Base-by-base conservation (phyloP, 495 filamentous ascomycete species). In the Coniosporium apollinis region DNA sequence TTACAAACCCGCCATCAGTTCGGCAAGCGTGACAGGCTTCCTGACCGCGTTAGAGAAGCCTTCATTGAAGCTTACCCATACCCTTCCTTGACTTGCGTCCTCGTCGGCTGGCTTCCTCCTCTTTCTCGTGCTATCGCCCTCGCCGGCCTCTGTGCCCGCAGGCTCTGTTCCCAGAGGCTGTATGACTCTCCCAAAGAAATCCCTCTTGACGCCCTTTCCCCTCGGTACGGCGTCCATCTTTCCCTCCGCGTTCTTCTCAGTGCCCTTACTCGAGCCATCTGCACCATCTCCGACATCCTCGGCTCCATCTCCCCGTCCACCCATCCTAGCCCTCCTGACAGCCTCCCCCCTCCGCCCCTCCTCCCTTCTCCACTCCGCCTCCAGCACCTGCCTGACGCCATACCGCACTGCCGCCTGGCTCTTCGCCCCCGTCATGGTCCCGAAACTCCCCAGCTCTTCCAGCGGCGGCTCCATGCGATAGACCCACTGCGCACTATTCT, bases 21-120 rank as follows among this genome's bases (percentile, higher is more conserved):
- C 89, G 40, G 74, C 72, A 57, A 97, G 52, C 25, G 78, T 79
- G 41, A 97, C 70, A 3, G 85, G 84, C 54, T 94, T 96, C 51
- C 82, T 70, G 28, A 97, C 89, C 7, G 89, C 89, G 61, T 96
- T 96, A 44, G 82, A 89, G 52, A 82, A 77, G n/a, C 89, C 89
- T 57, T 96, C 89, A 49, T 94, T 78, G 52, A 79, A 97, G 41
- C 76, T 93, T 16, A 94, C 75, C 87, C 89, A 97, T 8, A 91
- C 76, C 50, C 74, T 60, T 43, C 59, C 16, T 59, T 60, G 30
- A 54, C 52, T 45, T 30, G 49, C 47, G 39, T 54, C 43, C 11
- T 35, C 41, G 30, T 58, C 44, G 42, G 53, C 48, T 45, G 40
- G 31, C 22, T 29, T 25, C 11, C 16, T 9, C 15, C 20, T 11